phyloP scores from a whole-genome alignment of 2,329 filamentous ascomycete species.

The Penicillium sp. region DNA sequence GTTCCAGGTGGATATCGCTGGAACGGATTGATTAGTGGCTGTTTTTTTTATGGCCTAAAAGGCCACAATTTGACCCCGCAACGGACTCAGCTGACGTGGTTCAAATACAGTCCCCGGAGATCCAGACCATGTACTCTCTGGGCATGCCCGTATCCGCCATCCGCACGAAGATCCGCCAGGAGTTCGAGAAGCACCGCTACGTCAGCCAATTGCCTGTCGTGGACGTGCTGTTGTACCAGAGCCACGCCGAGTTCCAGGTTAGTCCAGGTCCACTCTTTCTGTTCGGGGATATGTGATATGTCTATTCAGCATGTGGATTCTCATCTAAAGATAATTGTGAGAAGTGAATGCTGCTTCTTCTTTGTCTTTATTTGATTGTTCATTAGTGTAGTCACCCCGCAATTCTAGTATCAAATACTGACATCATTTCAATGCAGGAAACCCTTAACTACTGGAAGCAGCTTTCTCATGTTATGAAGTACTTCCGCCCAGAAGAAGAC shows the following conservation, averaged over 20 bases:
- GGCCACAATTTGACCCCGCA: neutral
- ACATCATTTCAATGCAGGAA: constrained; percentile 59
- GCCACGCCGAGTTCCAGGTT: constrained; percentile 92
- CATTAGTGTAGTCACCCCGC: too few species aligned
- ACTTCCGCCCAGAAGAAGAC: constrained; percentile 86
- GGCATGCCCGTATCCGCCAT: constrained; percentile 82
- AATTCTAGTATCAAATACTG: neutral
- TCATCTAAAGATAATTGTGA: neutral
- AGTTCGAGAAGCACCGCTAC: constrained; percentile 94
- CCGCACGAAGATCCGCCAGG: constrained; percentile 90
- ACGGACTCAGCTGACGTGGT: constrained; percentile 9
- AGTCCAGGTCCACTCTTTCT: constrained; percentile 12
- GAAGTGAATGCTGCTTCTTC: neutral
- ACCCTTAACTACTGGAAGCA: constrained; percentile 99
- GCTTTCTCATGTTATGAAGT: constrained; percentile 90
- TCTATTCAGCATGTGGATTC: neutral
- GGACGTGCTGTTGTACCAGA: constrained; percentile 87
- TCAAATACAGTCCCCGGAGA: constrained; percentile 74
- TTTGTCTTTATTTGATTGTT: neutral
- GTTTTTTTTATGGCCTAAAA: neutral
- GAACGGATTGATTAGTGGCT: neutral
- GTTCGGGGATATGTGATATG: neutral
- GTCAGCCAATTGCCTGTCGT: constrained; percentile 84
- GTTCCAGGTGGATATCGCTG: neutral
- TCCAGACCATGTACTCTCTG: constrained; percentile 95